A percentile compares a stretch with the other conserved stretches of the same genome.
Conservation (phyloP, 2,329 filamentous ascomycete species). For the Incumbomyces delicatus region DNA sequence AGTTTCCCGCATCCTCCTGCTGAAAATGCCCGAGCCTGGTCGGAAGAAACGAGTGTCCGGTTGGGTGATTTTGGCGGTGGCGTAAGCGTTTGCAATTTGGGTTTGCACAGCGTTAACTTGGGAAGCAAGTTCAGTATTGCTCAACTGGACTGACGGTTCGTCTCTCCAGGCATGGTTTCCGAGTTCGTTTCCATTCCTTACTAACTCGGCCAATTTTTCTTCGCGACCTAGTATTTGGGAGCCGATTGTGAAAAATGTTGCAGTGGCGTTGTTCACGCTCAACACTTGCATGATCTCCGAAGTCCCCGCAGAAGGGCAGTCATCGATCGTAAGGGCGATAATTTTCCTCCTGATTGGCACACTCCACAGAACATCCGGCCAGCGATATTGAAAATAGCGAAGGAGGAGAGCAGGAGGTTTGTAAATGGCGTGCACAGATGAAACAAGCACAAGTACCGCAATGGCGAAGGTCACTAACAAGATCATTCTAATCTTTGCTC, state of each 20-base stretch:
- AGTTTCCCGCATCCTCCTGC: conserved; percentile 53
- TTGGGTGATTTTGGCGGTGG: conserved; percentile 16
- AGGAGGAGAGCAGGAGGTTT: conserved; percentile 68
- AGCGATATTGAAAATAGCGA: conserved; percentile 57
- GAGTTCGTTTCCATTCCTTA: conserved; percentile 59
- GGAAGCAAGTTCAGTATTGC: conserved; percentile 46
- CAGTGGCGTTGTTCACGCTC: conserved; percentile 54
- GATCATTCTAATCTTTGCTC: neutral
- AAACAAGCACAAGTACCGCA: neutral
- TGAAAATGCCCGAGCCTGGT: conserved; percentile 79
- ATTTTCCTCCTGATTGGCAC: conserved; percentile 51
- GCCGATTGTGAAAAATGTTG: conserved; percentile 86
- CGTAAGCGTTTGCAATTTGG: conserved; percentile 50
- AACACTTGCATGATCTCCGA: conserved; percentile 59
- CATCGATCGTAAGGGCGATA: conserved; percentile 77
- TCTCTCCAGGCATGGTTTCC: conserved; percentile 87
- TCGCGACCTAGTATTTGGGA: conserved; percentile 55
- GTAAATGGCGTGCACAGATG: conserved; percentile 59
- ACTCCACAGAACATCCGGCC: conserved; percentile 73
- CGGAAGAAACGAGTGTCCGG: conserved; percentile 59
- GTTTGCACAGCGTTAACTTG: conserved; percentile 59
- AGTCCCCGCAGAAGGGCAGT: conserved; percentile 68
- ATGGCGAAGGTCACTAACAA: neutral
- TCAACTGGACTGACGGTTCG: conserved; percentile 59
- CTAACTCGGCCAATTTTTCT: conserved; percentile 45